Base-by-base conservation (phyloP, 768 basidiomycete genomes). In the Boletus sp. region DNA sequence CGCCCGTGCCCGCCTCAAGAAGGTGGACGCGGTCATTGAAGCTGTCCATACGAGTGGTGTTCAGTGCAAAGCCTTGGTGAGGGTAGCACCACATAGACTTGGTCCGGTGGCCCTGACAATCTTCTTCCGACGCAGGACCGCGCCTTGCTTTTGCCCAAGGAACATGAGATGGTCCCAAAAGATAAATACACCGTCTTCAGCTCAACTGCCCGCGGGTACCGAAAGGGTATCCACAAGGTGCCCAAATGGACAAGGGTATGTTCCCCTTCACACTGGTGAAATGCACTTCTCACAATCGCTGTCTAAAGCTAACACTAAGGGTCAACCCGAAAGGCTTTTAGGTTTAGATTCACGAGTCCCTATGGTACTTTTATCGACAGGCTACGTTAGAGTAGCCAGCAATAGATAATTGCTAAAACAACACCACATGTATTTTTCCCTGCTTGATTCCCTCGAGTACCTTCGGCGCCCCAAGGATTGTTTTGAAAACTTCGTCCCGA, bases 161-260 rank as follows among this genome's bases (percentile, higher is more conserved):
- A 98, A 69, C 80, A 87, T 61, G 93, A 97, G 74, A 98, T 98
- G 97, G 80, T 76, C 11, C 77, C 96, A 1, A 84, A 80, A 66
- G 96, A 98, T 78, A 99, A 99, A 73, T 99, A 98, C 76, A 97
- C 95, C 4, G 84, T 90, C 18, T 98, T 94, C 74, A 84, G 82
- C 39, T 78, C 83, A 5, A 84, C 82, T 40, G 76, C 77, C 1
- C 78, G 73, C 56, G 89, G 91, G 7, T 99, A 96, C 73, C 78
- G 96, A 44, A 98, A 98, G 67, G 90, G 92, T 28, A 93, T 97
- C 48, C 95, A 98, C 76, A 95, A 95, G 67, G 90, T 96, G 29
- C 95, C 95, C n/a, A 96, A 97, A 69, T 98, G 89, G 85, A 97
- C 95, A 49, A 81, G 92, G 73, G 94, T 95, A 62, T 57, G 89